phyloP scores from a whole-genome alignment of 2,329 filamentous ascomycete species.

The Juglanconis juglandina region DNA sequence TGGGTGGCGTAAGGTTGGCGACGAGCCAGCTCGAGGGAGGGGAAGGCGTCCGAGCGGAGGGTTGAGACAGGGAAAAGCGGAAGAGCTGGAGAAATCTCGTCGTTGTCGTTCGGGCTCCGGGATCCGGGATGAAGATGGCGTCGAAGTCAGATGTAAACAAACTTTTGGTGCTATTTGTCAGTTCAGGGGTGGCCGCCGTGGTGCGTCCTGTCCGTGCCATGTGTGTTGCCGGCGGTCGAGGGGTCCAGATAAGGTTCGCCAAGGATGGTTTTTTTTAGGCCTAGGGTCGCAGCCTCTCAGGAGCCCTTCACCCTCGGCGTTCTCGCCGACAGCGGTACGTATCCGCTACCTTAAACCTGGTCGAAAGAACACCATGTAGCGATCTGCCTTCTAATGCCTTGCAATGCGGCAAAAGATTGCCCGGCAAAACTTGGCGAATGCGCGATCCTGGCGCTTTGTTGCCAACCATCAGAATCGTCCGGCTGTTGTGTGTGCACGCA shows the following conservation, averaged over 20 bases:
- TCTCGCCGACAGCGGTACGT: background rate
- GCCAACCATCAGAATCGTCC: background rate
- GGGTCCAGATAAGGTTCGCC: conserved; percentile 9
- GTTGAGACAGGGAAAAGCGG: conserved; percentile 8
- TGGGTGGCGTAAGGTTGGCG: background rate
- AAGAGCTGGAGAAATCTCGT: conserved; percentile 1
- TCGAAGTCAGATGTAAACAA: conserved; percentile 10
- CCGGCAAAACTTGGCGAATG: background rate
- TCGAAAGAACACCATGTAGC: background rate
- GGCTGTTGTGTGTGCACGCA: background rate
- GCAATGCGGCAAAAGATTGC: background rate
- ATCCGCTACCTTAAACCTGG: background rate
- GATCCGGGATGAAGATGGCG: conserved; percentile 8
- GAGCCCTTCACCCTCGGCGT: background rate
- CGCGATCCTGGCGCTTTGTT: background rate
- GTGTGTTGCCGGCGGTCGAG: background rate
- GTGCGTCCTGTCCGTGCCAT: background rate
- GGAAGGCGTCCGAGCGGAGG: background rate
- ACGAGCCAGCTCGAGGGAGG: conserved; percentile 1
- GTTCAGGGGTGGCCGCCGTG: background rate
- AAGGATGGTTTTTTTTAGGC: background rate
- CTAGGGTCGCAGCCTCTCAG: background rate
- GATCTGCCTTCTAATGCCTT: background rate
- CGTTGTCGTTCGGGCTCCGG: background rate
- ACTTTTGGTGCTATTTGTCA: conserved; percentile 10